A percentile compares a stretch with the other conserved stretches of the same genome.
These are phyloP conservation scores for Metschnikowia matae DNA, from an alignment of 805 yeast genomes.

Conservation along the genomic window DNA sequence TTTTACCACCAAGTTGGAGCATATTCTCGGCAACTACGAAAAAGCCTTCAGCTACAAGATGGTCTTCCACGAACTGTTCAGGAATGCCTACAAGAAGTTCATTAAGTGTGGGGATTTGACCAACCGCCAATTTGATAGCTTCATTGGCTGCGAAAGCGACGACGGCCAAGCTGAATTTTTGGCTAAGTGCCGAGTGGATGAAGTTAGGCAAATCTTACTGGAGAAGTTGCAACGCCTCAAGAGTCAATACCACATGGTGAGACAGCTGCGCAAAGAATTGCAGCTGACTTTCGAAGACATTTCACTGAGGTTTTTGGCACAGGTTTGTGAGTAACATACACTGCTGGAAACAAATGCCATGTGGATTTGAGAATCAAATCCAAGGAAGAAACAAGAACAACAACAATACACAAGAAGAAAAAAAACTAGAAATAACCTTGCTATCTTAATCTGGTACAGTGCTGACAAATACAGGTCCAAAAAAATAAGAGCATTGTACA, in stretches of 20 bases:
- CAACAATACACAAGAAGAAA: no score
- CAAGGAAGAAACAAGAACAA: background rate
- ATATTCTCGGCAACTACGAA: slow-evolving; percentile 1
- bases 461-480: background rate
- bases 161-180: background rate
- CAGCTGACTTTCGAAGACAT: slow-evolving; percentile 1
- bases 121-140: background rate
- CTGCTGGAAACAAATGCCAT: background rate
- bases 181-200: background rate
- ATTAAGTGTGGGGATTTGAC: background rate
- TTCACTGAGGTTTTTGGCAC: background rate
- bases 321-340: background rate
- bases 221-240: slow-evolving; percentile 2
- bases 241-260: background rate
- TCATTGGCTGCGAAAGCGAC: slow-evolving; percentile 2
- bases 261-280: background rate
- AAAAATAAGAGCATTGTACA: background rate
- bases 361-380: no score
- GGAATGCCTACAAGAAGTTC: background rate
- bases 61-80: slow-evolving; percentile 1
- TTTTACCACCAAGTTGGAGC: background rate
- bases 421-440: background rate
- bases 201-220: background rate
- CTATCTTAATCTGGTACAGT: background rate
- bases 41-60: slow-evolving; percentile 1